Percentiles rank a stretch among this genome's conserved stretches.
Evolutionary conservation across 345 rosid genomes (phyloP).

Genomic region (Clarkia xantiana): DNA sequence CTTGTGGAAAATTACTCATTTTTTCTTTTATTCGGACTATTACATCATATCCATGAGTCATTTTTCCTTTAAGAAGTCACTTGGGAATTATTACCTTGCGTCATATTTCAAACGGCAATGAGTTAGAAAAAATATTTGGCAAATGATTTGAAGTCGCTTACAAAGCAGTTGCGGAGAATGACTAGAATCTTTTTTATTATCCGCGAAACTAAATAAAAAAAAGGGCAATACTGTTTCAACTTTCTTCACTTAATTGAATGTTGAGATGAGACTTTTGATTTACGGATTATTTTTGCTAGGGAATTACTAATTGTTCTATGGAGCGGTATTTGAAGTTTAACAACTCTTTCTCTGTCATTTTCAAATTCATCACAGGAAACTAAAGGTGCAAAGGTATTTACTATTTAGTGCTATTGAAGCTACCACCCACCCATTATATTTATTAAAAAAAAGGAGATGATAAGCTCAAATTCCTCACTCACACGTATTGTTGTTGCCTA

Average conservation of each 20-base stretch:
- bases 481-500: slow-evolving; percentile 77
- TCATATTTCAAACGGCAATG: slow-evolving; percentile 46
- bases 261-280: too few relatives aligned
- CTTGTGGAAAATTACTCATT: too few relatives aligned
- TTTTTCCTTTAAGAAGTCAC: too few relatives aligned
- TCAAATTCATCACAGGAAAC: slow-evolving; percentile 43
- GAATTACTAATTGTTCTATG: too few relatives aligned
- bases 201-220: slow-evolving; percentile 58
- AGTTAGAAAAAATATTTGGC: slow-evolving; percentile 91
- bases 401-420: slow-evolving; percentile 68
- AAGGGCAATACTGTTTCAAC: slow-evolving; percentile 33
- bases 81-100: neutral
- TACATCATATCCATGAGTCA: too few relatives aligned
- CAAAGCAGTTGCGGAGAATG: slow-evolving; percentile 64
- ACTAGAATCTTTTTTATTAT: slow-evolving; percentile 45
- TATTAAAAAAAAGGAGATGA: slow-evolving; percentile 59
- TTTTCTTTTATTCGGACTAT: too few relatives aligned
- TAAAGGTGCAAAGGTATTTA: slow-evolving; percentile 57
- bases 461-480: slow-evolving; percentile 67
- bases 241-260: neutral
- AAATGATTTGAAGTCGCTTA: slow-evolving; percentile 54
- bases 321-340: too few relatives aligned
- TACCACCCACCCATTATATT: slow-evolving; percentile 34
- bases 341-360: too few relatives aligned
- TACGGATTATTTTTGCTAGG: too few relatives aligned